Evolutionary conservation across 2,329 filamentous ascomycete genomes (phyloP), one percentile per base, ranked within the genome.

Genomic region (Periglandula ipomoeae): DNA sequence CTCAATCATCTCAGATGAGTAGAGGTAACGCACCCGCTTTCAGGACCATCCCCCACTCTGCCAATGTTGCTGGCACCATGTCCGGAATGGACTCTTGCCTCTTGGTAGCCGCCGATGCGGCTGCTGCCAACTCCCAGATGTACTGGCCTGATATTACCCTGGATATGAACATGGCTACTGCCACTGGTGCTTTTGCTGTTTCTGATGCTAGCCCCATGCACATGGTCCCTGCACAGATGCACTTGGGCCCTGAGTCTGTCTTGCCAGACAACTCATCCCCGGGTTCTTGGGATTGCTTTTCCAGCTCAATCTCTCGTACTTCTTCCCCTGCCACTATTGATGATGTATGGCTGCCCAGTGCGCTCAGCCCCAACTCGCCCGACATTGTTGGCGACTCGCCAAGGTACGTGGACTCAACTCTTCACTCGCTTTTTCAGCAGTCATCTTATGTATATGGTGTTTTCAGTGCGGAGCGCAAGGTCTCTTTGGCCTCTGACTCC

Each of bases 181-280:
- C 71, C 44, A 60, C 70, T 65, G 60, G 65, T 70, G 52, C 64
- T 59, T 60, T 78, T 68, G 58, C 63, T 59, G 53, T 70, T 50
- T 57, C 68, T 49, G 70, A 73, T 52, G 54, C 75, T 49, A 60
- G 58, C 58, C 65, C 68, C 45, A 65, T 78, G 58, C 76, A 80
- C 54, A 73, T 81, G 61, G 72, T 78, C 58, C 77, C 78, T 46
- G 66, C 72, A 46, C 74, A 80, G 55, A 75, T 79, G 66, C 71
- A 72, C 54, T 62, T 78, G 58, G 73, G 74, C 57, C 74, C 74
- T 61, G 75, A 78, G 54, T 61, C 71, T 40, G 70, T 66, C 53
- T 59, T 78, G 50, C 60, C 69, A 44, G 71, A 70, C 52, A 67
- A 70, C 55, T 78, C 76, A 23, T 76, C 77, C 10, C 68, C 70